Evolutionary conservation across 352 stramenopile species (phyloP).

Genomic region (Phytophthora citrophthora): DNA sequence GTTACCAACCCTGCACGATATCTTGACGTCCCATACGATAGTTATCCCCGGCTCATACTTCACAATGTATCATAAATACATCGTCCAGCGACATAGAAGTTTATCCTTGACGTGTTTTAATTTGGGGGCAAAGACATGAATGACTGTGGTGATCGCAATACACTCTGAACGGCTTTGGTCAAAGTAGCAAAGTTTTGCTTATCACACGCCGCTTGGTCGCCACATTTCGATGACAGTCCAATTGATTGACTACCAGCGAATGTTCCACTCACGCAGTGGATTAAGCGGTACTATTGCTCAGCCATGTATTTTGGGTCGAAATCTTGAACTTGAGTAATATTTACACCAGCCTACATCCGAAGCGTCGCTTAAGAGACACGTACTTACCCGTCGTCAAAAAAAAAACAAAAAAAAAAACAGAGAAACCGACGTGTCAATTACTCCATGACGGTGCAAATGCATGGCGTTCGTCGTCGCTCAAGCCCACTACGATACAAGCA

Average conservation of each 20-base stretch:
- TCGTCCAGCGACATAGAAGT: slow-evolving; percentile 16
- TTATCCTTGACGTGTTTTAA: slow-evolving; percentile 12
- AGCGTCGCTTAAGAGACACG: not conserved
- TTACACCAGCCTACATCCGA: not conserved
- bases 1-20: slow-evolving; percentile 10
- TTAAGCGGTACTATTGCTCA: not conserved
- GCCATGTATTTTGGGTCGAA: not conserved
- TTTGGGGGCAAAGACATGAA: slow-evolving; percentile 27
- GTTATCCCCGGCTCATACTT: slow-evolving; percentile 9
- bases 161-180: slow-evolving; percentile 14
- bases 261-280: not conserved
- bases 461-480: too few relatives aligned
- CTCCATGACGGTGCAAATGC: too few relatives aligned
- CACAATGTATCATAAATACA: slow-evolving; percentile 20
- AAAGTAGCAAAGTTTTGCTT: not conserved
- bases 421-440: too few relatives aligned
- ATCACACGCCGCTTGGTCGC: not conserved
- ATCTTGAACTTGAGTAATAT: not conserved
- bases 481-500: too few relatives aligned
- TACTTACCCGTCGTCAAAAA: not conserved
- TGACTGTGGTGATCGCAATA: slow-evolving; percentile 32
- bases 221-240: not conserved
- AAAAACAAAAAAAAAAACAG: too few relatives aligned
- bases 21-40: slow-evolving; percentile 17
- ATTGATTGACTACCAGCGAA: not conserved